Evolutionary conservation across 2,329 filamentous ascomycete genomes (phyloP), one percentile per base, ranked within the genome.

Genomic region (Torrubiellomyces zombiae): DNA sequence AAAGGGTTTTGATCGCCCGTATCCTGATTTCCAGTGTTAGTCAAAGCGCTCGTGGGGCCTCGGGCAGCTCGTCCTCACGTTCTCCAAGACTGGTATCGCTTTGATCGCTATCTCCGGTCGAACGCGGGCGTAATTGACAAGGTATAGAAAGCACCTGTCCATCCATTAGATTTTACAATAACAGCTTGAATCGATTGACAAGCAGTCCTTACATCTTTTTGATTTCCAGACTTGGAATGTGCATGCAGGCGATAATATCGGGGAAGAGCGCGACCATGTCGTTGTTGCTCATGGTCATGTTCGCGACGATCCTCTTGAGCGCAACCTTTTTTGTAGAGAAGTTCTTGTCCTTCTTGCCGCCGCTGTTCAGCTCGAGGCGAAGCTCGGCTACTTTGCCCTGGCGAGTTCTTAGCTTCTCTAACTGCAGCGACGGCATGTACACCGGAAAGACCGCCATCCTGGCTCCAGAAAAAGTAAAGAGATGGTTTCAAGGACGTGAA

Each of bases 271-370:
- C 83, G 28, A 95, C 78, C 89, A 98, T 98, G 53, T 98, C 89
- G 47, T 95, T 98, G 58, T 98, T 98, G 68, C 86, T 95, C 89
- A 98, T 98, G 36, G 89, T 98, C 89, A 98, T 98, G 50, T 98
- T 98, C 49, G 89, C 89, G 41, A 98, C 89, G 39, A 98, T 95
- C 66, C 94, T 94, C 67, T 98, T 98, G 34, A 98, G 66, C 8
- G 89, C 85, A 46, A 94, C 91, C 68, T 95, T 95, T 65, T 95
- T 98, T 37, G 73, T 72, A 21, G 76, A 68, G 55, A 82, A 77
- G 56, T 91, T 93, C 67, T 94, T 95, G 60, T 98, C 89, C 61
- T 95, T 98, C 63, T 92, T 94, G 38, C 80, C 77, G 48, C 83
- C 83, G 53, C 75, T 81, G 54, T 83, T 85, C 48, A 98, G 70